Percentiles rank a stretch among this genome's conserved stretches.
Conservation (phyloP, 768 basidiomycete species). For the Baorangia bicolor region DNA sequence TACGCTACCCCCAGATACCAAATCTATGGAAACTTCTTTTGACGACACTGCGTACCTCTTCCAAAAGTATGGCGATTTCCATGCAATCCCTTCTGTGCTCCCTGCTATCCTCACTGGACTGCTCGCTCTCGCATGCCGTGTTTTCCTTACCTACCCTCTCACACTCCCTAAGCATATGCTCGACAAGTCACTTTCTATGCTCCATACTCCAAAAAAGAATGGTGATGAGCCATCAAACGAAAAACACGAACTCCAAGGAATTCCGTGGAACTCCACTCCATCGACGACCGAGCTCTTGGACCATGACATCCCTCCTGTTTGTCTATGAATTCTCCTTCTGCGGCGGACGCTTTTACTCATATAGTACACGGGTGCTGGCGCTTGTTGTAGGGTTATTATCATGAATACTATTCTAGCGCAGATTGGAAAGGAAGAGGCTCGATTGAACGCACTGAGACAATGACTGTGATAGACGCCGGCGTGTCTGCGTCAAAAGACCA, state of each 20-base stretch:
- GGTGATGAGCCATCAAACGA: constrained; percentile 28
- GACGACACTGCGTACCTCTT: constrained; percentile 24
- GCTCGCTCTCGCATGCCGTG: constrained; percentile 46
- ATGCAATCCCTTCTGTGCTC: constrained; percentile 32
- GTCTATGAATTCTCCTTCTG: constrained; percentile 47
- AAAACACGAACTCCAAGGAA: constrained; percentile 31
- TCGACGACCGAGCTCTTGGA: constrained; percentile 30
- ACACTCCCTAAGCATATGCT: constrained; percentile 44
- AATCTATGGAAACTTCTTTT: constrained; percentile 21
- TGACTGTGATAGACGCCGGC: constrained; percentile 1
- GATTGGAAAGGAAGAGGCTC: constrained; percentile 26
- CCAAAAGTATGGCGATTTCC: constrained; percentile 25
- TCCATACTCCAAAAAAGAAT: constrained; percentile 31
- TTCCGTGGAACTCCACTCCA: constrained; percentile 22
- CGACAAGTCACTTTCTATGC: constrained; percentile 36
- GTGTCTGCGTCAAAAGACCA: not conserved
- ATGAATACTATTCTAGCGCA: constrained; percentile 37
- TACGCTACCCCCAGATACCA: constrained; percentile 19
- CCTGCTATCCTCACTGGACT: constrained; percentile 36
- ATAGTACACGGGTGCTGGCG: constrained; percentile 46
- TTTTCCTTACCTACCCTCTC: constrained; percentile 51
- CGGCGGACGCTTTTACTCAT: constrained; percentile 40
- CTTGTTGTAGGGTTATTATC: constrained; percentile 44
- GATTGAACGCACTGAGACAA: constrained; percentile 30
- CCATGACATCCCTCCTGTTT: constrained; percentile 43